phyloP scores from a whole-genome alignment of 2,329 filamentous ascomycete genomes.

The Exophiala phaeomuriformis region DNA sequence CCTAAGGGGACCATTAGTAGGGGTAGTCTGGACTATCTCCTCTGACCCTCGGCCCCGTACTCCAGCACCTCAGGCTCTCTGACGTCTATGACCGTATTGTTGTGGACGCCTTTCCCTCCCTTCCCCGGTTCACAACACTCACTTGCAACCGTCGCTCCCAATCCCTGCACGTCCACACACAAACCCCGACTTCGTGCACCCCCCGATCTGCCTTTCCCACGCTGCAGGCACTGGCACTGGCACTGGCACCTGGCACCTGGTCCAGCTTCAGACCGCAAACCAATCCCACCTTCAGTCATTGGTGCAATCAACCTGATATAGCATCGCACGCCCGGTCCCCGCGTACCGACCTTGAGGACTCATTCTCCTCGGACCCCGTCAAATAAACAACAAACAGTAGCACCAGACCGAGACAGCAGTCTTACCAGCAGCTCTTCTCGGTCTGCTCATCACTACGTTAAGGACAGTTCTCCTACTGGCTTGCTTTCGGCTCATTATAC shows the following conservation, averaged over 20 bases:
- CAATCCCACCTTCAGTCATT: slow-evolving; percentile 12
- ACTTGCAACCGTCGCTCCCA: background rate
- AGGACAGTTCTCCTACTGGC: slow-evolving; percentile 8
- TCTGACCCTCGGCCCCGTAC: too few relatives aligned
- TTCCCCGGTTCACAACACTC: background rate
- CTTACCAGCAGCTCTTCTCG: background rate
- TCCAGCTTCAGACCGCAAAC: slow-evolving; percentile 2
- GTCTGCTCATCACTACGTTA: background rate
- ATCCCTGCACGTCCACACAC: background rate
- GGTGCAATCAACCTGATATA: slow-evolving; percentile 10
- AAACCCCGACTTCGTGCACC: slow-evolving; percentile 1
- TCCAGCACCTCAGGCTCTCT: background rate
- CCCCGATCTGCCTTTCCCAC: background rate
- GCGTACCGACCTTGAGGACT: slow-evolving; percentile 1
- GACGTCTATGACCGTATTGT: slow-evolving; percentile 7
- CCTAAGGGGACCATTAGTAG: too few relatives aligned
- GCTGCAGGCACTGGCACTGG: background rate
- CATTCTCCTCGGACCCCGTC: background rate
- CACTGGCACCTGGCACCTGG: background rate
- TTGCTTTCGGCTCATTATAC: background rate
- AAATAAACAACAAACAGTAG: background rate
- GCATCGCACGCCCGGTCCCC: background rate
- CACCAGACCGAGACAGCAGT: background rate
- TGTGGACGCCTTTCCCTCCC: background rate
- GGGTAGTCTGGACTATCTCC: too few relatives aligned